Percentiles rank a stretch among this genome's conserved stretches.
Conservation (phyloP, 2,329 filamentous ascomycete genomes). For the Purpureocillium lavendulum region DNA sequence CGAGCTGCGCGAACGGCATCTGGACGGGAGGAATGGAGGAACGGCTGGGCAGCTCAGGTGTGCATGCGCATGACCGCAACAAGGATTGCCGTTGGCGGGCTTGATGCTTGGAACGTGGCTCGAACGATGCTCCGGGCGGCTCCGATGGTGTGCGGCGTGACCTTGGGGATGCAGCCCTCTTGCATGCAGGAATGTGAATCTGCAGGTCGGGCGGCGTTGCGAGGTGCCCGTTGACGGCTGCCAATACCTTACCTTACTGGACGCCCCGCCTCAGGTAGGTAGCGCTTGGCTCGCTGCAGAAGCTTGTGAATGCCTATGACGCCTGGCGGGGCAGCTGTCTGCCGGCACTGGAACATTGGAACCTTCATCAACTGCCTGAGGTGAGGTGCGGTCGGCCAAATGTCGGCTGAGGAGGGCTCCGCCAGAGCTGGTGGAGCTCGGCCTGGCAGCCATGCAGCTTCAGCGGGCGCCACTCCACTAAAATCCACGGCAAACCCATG, state of each 20-base stretch:
- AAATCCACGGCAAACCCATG: no score
- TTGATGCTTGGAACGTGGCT: background rate
- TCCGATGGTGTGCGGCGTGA: background rate
- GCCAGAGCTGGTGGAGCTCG: no score
- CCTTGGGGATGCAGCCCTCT: background rate
- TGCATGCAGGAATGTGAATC: background rate
- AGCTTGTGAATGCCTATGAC: background rate
- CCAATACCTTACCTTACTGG: no score
- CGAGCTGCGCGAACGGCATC: constrained; percentile 65
- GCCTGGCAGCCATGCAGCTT: no score
- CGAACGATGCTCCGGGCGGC: background rate
- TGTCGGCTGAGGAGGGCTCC: constrained; percentile 2
- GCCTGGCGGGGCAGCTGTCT: constrained; percentile 3
- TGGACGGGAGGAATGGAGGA: constrained; percentile 7
- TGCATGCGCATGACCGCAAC: background rate
- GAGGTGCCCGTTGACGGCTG: no score
- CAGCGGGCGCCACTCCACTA: no score
- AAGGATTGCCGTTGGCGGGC: background rate
- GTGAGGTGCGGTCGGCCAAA: constrained; percentile 2
- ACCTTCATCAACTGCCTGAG: no score
- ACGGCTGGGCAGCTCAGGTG: background rate
- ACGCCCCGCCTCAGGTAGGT: constrained; percentile 1
- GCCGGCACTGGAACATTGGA: no score
- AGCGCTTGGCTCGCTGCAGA: no score
- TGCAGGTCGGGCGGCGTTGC: background rate